Evolutionary conservation across 495 filamentous ascomycete genomes (phyloP).

Genomic region (Tuber melanosporum): DNA sequence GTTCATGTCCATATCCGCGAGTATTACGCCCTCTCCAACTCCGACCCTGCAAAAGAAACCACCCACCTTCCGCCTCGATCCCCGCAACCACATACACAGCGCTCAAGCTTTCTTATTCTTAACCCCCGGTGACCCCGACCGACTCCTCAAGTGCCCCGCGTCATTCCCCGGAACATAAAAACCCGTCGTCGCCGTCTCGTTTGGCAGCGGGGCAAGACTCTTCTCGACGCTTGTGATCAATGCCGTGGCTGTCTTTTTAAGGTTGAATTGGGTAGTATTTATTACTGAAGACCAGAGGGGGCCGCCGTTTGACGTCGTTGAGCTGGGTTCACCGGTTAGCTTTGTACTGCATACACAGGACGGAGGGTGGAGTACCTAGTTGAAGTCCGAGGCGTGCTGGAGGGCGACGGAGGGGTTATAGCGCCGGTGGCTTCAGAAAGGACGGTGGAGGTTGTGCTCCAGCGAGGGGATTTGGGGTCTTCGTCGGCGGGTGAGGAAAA

Average conservation of each 20-base stretch:
- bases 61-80: neutral
- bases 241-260: constrained; percentile 39
- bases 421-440: constrained; percentile 17
- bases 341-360: neutral
- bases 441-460: constrained; percentile 35
- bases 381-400: constrained; percentile 37
- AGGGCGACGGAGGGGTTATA: constrained; percentile 20
- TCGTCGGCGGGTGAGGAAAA: constrained; percentile 14
- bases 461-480: constrained; percentile 16
- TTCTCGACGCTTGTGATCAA: constrained; percentile 37
- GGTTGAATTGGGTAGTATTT: constrained; percentile 16
- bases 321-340: constrained; percentile 24
- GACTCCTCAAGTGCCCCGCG: constrained; percentile 29
- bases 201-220: constrained; percentile 26
- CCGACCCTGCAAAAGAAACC: neutral
- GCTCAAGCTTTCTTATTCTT: constrained; percentile 29
- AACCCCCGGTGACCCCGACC: constrained; percentile 11
- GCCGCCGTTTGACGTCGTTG: constrained; percentile 31
- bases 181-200: constrained; percentile 13
- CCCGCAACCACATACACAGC: constrained; percentile 14
- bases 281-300: constrained; percentile 31
- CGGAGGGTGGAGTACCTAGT: constrained; percentile 29
- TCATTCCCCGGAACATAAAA: constrained; percentile 27
- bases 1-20: neutral
- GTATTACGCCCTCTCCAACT: neutral